Conservation (phyloP, 2,329 filamentous ascomycete genomes). For the Penicillium sp. region DNA sequence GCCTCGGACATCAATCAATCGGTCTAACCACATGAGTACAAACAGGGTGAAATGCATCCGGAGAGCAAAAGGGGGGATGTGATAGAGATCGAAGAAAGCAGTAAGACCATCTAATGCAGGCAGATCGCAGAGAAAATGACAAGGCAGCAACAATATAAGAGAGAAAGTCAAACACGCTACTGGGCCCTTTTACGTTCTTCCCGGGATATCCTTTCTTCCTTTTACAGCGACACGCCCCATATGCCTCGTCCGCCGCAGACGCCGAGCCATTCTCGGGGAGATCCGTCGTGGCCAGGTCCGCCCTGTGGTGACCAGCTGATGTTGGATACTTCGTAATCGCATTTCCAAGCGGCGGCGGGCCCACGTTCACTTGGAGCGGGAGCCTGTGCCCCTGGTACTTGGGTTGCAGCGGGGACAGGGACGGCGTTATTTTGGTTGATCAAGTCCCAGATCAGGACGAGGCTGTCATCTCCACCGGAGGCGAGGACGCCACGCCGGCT, state of each 20-base stretch:
- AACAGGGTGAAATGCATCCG: slow-evolving; percentile 1
- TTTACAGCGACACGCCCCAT: slow-evolving; percentile 43
- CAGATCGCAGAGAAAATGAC: slow-evolving; percentile 2
- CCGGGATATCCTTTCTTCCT: slow-evolving; percentile 2
- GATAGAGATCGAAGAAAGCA: slow-evolving; percentile 6
- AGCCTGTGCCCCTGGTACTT: slow-evolving; percentile 21
- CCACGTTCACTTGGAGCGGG: slow-evolving; percentile 42
- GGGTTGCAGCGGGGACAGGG: slow-evolving; percentile 38
- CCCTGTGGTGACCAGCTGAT: slow-evolving; percentile 48
- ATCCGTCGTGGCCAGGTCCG: slow-evolving; percentile 33
- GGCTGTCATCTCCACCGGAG: slow-evolving; percentile 85
- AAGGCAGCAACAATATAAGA: slow-evolving; percentile 4
- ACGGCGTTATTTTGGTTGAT: slow-evolving; percentile 63
- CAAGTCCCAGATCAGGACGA: slow-evolving; percentile 92
- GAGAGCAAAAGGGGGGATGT: slow-evolving; percentile 1
- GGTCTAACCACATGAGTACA: not conserved
- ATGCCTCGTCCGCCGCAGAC: slow-evolving; percentile 47
- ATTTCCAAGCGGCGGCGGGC: slow-evolving; percentile 46
- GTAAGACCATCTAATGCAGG: slow-evolving; percentile 23
- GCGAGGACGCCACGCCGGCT: slow-evolving; percentile 81
- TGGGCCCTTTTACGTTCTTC: slow-evolving; percentile 12
- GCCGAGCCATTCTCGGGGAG: slow-evolving; percentile 43
- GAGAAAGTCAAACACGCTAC: not conserved
- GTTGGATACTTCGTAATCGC: slow-evolving; percentile 48
- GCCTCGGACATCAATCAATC: not conserved